A percentile compares a stretch with the other conserved stretches of the same genome.
phyloP scores from a whole-genome alignment of 2,329 filamentous ascomycete genomes.

The Periconia digitata region DNA sequence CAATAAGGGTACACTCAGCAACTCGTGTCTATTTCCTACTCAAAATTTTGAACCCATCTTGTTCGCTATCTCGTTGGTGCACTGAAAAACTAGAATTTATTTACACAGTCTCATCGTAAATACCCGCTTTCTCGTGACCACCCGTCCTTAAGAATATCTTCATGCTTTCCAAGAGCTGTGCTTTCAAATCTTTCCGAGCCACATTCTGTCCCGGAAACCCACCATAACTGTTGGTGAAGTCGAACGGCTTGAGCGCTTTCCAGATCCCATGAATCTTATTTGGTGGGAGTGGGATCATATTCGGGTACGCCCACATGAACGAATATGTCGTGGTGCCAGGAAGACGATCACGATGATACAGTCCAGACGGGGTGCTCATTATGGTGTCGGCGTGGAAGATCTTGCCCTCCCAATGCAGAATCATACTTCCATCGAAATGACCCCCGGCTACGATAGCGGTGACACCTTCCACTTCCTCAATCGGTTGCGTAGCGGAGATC shows the following conservation, averaged over 20 bases:
- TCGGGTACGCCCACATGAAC: constrained; percentile 69
- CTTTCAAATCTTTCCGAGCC: constrained; percentile 57
- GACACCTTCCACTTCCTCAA: constrained; percentile 52
- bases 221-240: constrained; percentile 69
- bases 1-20: too few relatives aligned
- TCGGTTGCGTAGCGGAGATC: constrained; percentile 44
- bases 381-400: constrained; percentile 80
- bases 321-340: constrained; percentile 57
- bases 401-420: constrained; percentile 58
- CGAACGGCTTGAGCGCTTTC: constrained; percentile 61
- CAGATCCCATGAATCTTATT: constrained; percentile 69
- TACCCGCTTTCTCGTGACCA: constrained; percentile 49
- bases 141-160: constrained; percentile 66
- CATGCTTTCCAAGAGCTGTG: constrained; percentile 72
- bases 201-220: constrained; percentile 68
- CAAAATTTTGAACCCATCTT: background rate
- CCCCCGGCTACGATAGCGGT: constrained; percentile 71
- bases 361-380: constrained; percentile 62
- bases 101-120: constrained; percentile 36
- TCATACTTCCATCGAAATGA: constrained; percentile 75
- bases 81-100: background rate
- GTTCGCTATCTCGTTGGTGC: background rate
- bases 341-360: constrained; percentile 43
- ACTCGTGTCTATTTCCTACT: background rate
- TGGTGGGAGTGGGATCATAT: constrained; percentile 66